Conservation (phyloP, 78 protist genomes). For the Dictyostelium brefeldianum region DNA sequence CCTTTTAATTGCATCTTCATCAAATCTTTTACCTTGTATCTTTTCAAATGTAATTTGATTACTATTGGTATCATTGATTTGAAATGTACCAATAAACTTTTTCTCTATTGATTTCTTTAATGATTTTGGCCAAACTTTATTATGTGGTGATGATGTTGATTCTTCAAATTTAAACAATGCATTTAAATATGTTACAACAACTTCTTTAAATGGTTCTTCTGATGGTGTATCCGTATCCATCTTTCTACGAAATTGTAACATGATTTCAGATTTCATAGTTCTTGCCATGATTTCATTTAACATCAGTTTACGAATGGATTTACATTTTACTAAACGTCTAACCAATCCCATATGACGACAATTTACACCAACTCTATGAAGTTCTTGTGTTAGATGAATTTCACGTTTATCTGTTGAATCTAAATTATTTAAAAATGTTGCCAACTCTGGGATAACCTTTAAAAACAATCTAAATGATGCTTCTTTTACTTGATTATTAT, state of each 20-base stretch:
- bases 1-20: constrained; percentile 29
- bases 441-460: constrained; percentile 65
- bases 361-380: constrained; percentile 82
- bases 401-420: constrained; percentile 44
- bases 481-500: constrained; percentile 74
- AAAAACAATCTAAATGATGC: constrained; percentile 73
- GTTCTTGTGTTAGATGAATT: constrained; percentile 70
- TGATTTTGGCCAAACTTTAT: constrained; percentile 34
- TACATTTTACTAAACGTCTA: constrained; percentile 47
- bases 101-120: constrained; percentile 52
- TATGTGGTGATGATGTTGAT: not conserved
- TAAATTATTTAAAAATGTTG: not conserved
- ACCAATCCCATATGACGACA: constrained; percentile 77
- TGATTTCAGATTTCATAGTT: constrained; percentile 61
- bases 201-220: constrained; percentile 82
- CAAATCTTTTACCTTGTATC: constrained; percentile 54
- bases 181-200: constrained; percentile 61
- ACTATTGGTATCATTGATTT: constrained; percentile 5
- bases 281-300: constrained; percentile 68
- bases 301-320: not conserved
- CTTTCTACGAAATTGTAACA: constrained; percentile 66
- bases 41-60: constrained; percentile 25
- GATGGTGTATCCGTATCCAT: constrained; percentile 82
- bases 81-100: constrained; percentile 72
- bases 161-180: constrained; percentile 44